Evolutionary conservation across 768 basidiomycete species (phyloP).

Genomic region (Candolleomyces aberdarensis): DNA sequence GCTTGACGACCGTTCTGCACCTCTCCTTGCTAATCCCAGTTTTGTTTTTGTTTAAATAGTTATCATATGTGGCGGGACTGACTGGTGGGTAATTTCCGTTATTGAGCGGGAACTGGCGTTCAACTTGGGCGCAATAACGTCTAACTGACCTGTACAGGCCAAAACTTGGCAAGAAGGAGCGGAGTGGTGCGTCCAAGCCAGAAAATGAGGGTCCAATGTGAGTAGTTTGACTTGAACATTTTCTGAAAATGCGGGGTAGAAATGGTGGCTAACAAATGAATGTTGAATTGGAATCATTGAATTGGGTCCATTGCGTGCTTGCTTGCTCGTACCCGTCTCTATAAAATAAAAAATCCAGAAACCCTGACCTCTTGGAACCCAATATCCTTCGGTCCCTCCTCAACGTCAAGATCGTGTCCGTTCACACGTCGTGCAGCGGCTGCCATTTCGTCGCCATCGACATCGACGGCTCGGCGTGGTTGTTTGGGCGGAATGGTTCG

Average conservation of each 20-base stretch:
- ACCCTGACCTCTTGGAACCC: constrained; percentile 83
- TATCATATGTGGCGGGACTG: constrained; percentile 81
- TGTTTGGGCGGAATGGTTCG: constrained; percentile 84
- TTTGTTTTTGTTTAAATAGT: constrained; percentile 39
- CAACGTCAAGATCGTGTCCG: constrained; percentile 69
- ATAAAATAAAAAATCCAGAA: constrained; percentile 27
- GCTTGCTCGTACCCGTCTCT: background rate
- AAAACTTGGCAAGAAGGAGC: constrained; percentile 73
- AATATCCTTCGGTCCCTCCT: constrained; percentile 86
- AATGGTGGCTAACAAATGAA: constrained; percentile 1
- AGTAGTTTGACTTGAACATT: constrained; percentile 13
- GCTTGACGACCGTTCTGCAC: constrained; percentile 10
- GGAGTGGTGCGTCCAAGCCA: constrained; percentile 42
- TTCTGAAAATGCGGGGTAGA: background rate
- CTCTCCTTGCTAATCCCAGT: constrained; percentile 17
- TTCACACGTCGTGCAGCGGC: constrained; percentile 73
- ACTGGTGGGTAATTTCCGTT: constrained; percentile 60
- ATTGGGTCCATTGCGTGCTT: constrained; percentile 2
- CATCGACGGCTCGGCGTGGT: constrained; percentile 76
- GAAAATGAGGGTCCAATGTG: constrained; percentile 39
- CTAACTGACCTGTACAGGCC: constrained; percentile 46
- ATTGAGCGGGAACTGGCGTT: constrained; percentile 16
- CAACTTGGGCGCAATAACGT: background rate
- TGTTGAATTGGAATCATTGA: constrained; percentile 1
- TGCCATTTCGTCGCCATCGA: constrained; percentile 79